Evolutionary conservation across 495 filamentous ascomycete species (phyloP), one percentile per base, ranked within the genome.

Genomic region (Aspergillus affinis): DNA sequence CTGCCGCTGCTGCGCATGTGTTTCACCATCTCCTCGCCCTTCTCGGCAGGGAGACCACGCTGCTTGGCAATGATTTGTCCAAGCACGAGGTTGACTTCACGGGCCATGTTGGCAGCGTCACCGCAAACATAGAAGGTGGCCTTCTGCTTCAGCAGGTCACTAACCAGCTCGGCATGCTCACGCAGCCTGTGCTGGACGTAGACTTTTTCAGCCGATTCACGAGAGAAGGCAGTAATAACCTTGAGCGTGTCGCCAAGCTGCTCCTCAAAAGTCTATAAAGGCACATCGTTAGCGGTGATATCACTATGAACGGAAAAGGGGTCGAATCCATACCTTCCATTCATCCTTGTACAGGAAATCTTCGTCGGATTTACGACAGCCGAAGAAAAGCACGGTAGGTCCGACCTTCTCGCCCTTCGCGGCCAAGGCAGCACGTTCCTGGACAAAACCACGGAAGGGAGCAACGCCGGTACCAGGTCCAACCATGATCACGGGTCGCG

Each of bases 71-170:
- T 86, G 66, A 98, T 96, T 72, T 93, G 86, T 32, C 79, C 88
- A 20, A 99, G 81, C 7, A 91, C 82, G 41, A 86, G 78, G 77
- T 93, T 98, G 75, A 99, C 94, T 70, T 98, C 94, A 48, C 95
- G 85, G 45, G 94, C 94, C 94, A 99, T 99, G 78, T 97, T 93
- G 51, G 95, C 90, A 6, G 94, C 94, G 66, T 99, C 94, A 76
- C 94, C 94, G 69, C 94, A 99, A 36, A 99, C 94, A 71, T 99
- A 99, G 78, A 99, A 91, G 75, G 93, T 97, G 17, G 89, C 93
- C 68, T 88, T 88, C 71, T 97, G 91, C 69, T 90, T 79, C 12
- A 99, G 81, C 3, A 99, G 86, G 63, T 93, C 85, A 73, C 96
- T 94, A 76, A 99, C 82, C 62, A 96, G 85, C 54, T 87, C 81